Conservation (phyloP, 306 rosid species). For the Inga oerstediana region DNA sequence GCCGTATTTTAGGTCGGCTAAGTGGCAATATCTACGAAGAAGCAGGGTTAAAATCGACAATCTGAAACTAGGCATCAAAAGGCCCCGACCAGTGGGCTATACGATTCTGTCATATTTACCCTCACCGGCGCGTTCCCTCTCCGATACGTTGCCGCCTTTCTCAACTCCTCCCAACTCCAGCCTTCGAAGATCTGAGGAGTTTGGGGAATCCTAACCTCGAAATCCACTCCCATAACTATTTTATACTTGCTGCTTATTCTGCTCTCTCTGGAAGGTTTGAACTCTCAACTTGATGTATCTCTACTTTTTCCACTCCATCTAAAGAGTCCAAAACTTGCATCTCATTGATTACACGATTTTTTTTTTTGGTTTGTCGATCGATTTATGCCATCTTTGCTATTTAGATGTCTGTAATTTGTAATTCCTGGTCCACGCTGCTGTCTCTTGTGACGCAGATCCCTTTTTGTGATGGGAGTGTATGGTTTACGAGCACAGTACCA, state of each 20-base stretch:
- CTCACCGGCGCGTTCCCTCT: constrained; percentile 5
- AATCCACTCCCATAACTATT: neutral
- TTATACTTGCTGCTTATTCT: constrained; percentile 18
- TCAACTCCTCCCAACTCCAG: constrained; percentile 35
- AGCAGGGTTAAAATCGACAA: constrained; percentile 40
- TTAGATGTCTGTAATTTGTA: neutral
- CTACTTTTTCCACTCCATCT: neutral
- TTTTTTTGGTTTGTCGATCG: neutral
- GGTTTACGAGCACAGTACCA: neutral
- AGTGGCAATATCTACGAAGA: neutral
- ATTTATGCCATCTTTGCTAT: neutral
- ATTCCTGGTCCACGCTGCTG: neutral
- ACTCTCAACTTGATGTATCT: neutral
- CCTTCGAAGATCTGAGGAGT: constrained; percentile 47
- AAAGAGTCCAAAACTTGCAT: neutral
- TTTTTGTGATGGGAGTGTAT: neutral
- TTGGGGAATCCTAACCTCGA: constrained; percentile 41
- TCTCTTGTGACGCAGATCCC: neutral
- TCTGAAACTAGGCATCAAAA: constrained; percentile 7
- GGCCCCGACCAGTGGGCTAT: constrained; percentile 22
- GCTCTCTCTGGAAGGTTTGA: constrained; percentile 32
- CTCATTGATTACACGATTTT: neutral
- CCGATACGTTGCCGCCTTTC: constrained; percentile 20
- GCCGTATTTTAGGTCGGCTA: neutral
- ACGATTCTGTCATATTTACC: neutral